Evolutionary conservation across 1,139 yeast species (phyloP).

Genomic region (Yamadazyma conglobata): DNA sequence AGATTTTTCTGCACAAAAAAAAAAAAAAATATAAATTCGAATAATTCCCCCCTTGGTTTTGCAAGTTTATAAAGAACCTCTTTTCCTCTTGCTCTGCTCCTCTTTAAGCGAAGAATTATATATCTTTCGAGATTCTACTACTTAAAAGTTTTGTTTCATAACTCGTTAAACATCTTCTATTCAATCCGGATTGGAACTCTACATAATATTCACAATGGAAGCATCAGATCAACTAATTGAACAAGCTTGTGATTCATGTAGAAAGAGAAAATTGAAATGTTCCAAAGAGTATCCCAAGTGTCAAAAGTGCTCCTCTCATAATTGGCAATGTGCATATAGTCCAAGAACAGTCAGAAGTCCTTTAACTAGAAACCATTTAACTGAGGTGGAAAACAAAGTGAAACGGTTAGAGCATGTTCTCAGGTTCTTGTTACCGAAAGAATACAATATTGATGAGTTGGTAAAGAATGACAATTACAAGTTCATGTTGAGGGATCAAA

Average conservation of each 20-base stretch:
- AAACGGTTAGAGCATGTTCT: conserved; percentile 53
- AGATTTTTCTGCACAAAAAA: conserved; percentile 5
- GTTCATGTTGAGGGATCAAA: conserved; percentile 20
- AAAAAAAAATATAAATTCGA: conserved; percentile 7
- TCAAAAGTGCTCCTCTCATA: conserved; percentile 67
- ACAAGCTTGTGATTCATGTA: conserved; percentile 58
- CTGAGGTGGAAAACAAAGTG: conserved; percentile 69
- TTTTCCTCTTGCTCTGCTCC: background rate
- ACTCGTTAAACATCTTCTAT: background rate
- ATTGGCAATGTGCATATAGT: conserved; percentile 73
- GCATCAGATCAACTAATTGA: conserved; percentile 27
- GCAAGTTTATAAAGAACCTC: background rate
- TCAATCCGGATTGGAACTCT: background rate
- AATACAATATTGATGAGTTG: conserved; percentile 24
- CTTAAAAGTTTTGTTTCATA: too few species aligned
- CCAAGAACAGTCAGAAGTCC: conserved; percentile 81
- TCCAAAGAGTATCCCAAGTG: conserved; percentile 72
- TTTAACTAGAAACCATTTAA: conserved; percentile 73
- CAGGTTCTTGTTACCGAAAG: conserved; percentile 31
- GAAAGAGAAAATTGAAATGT: conserved; percentile 55
- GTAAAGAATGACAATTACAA: conserved; percentile 22
- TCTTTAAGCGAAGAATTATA: too few species aligned
- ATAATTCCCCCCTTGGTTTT: conserved; percentile 4
- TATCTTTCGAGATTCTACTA: too few species aligned
- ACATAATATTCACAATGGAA: too few species aligned